Evolutionary conservation across 2,329 filamentous ascomycete species (phyloP).

Genomic region (Ustilaginoidea virens): DNA sequence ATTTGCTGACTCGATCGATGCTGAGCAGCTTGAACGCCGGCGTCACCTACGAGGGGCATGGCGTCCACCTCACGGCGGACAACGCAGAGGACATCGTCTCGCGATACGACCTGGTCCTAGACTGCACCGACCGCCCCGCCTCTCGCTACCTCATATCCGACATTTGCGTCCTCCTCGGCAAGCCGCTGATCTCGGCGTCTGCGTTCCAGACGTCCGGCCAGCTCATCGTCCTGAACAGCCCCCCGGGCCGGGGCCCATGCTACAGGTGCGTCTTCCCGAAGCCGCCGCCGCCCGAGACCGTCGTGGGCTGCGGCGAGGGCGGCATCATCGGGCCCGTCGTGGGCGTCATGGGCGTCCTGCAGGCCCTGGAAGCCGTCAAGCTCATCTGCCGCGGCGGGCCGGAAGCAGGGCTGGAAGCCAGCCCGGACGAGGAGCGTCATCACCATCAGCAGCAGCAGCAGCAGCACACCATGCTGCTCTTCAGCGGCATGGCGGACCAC

Average conservation of each 20-base stretch:
- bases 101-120: constrained; percentile 69
- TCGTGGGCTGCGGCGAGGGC: constrained; percentile 80
- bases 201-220: constrained; percentile 83
- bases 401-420: constrained; percentile 8
- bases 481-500: constrained; percentile 26
- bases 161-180: constrained; percentile 62
- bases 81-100: constrained; percentile 53
- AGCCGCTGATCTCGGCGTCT: constrained; percentile 76
- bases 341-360: constrained; percentile 81
- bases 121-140: constrained; percentile 89
- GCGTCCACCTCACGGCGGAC: constrained; percentile 48
- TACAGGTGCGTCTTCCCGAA: constrained; percentile 87
- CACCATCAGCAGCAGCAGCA: constrained; percentile 8
- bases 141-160: constrained; percentile 90
- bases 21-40: constrained; percentile 64
- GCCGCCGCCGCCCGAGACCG: constrained; percentile 69
- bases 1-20: too few species aligned
- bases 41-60: constrained; percentile 47
- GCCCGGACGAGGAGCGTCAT: neutral
- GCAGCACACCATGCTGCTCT: constrained; percentile 26
- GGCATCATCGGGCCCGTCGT: constrained; percentile 88
- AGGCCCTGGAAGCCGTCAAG: constrained; percentile 80
- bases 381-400: constrained; percentile 39
- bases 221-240: constrained; percentile 74
- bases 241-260: constrained; percentile 63